phyloP scores from a whole-genome alignment of 106 monocot species.

The Vanilla planifolia region DNA sequence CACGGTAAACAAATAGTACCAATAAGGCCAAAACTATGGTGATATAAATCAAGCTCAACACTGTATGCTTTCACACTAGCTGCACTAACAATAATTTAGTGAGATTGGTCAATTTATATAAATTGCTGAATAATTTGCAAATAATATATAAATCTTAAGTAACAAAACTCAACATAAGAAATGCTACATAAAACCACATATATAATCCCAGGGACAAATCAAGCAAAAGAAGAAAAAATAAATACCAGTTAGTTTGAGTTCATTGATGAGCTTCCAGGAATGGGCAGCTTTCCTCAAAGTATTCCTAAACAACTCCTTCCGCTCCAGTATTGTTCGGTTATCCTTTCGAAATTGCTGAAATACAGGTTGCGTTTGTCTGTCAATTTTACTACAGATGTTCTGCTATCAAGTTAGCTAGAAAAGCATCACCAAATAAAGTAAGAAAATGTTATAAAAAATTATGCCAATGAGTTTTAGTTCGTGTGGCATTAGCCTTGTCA shows the following conservation, averaged over 20 bases:
- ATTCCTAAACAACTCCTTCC: conserved; percentile 81
- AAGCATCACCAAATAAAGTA: too few relatives aligned
- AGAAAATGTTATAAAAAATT: too few relatives aligned
- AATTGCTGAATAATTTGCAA: not conserved
- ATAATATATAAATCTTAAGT: not conserved
- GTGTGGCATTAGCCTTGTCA: too few relatives aligned
- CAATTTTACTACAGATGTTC: too few relatives aligned
- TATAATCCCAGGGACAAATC: too few relatives aligned
- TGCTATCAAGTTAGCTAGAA: too few relatives aligned
- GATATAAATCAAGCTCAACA: not conserved
- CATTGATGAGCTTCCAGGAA: conserved; percentile 73
- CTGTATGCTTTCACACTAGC: too few relatives aligned
- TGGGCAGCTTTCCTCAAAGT: conserved; percentile 76
- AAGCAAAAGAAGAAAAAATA: not conserved
- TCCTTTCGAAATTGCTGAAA: conserved; percentile 88
- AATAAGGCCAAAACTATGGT: too few relatives aligned
- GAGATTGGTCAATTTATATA: not conserved
- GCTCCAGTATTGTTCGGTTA: conserved; percentile 45
- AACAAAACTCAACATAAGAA: not conserved
- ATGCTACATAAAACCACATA: not conserved
- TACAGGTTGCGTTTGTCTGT: too few relatives aligned
- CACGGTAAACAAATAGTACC: too few relatives aligned
- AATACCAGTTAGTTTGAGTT: conserved; percentile 76
- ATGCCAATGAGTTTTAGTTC: too few relatives aligned
- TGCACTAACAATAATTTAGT: too few relatives aligned